Evolutionary conservation across 768 basidiomycete species (phyloP), one percentile per base, ranked within the genome.

Genomic region (Daedaleopsis nitida): DNA sequence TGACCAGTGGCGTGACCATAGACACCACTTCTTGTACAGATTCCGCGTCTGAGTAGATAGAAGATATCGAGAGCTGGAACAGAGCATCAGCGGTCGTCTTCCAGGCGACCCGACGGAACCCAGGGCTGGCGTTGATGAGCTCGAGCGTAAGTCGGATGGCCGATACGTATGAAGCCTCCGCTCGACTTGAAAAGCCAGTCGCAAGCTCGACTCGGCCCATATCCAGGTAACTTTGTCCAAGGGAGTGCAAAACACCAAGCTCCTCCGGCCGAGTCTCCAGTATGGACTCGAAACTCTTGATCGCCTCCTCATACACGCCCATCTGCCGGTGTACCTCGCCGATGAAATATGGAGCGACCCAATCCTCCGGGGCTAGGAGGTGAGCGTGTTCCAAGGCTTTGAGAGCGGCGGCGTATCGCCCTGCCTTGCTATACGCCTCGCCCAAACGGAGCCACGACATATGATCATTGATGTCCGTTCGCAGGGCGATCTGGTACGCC

Each of bases 371-470:
- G 21, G 86, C 77, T 59, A 97, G 80, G 61, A 89, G 86, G 14
- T 84, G 81, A 0, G 94, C 93, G 50, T 82, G 87, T 10, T 79
- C 76, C 19, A 98, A 84, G 0, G 96, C 90, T 73, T 96, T 98
- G 60, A 97, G 73, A 0, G 94, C 92, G 16, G 97, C 96, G 17
- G 85, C 86, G 66, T 94, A 90, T 37, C 94, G 85, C 52, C 97
- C 96, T 12, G 92, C 89, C 69, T 84, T 88, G 66, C 84, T 86
- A 67, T 99, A 98, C 0, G 94, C 91, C 73, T 97, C 94, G 1
- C 96, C 96, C 3, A 99, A 81, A 39, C 92, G 85, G 14, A 94
- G 80, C 97, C 96, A 98, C n/a, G 88, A 83, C 16, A 86, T 72
- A 13, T 85, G 81, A 73, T 98, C 94, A 2, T 87, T 83, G 1